These are phyloP conservation scores for Breviolum minutum DNA, from an alignment of 73 alveolate species.

Conservation along the genomic window DNA sequence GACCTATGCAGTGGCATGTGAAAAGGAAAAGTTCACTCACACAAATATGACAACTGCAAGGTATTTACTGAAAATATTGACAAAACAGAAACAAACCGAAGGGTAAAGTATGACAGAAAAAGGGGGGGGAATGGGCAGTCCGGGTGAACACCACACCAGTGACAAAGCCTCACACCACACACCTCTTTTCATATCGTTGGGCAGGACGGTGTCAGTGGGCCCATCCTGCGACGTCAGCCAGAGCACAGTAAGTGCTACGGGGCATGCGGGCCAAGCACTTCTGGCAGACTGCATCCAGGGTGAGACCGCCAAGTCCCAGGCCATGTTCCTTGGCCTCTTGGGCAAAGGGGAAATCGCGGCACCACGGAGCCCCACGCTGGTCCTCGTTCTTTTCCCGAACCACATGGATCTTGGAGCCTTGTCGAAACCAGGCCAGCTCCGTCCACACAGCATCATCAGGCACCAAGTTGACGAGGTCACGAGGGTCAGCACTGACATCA, in stretches of 20 bases:
- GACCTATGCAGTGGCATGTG: too few relatives aligned
- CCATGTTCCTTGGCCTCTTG: neutral
- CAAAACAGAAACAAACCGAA: neutral
- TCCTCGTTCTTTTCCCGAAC: neutral
- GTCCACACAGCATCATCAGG: neutral
- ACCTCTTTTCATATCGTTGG: neutral
- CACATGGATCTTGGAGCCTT: neutral
- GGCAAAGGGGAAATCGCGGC: neutral
- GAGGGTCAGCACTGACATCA: neutral
- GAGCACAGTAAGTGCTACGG: neutral
- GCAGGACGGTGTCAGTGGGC: neutral
- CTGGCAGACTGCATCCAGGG: neutral
- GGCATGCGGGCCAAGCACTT: slow-evolving; percentile 15
- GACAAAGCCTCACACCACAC: too few relatives aligned
- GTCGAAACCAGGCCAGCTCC: neutral
- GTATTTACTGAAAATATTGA: neutral
- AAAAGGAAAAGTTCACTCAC: neutral
- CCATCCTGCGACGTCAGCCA: neutral
- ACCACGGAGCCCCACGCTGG: neutral
- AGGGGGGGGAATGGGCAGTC: neutral
- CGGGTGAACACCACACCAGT: too few relatives aligned
- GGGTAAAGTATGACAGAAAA: too few relatives aligned
- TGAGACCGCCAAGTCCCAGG: neutral
- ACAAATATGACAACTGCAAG: neutral
- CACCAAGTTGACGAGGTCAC: neutral